Conservation (phyloP, 768 basidiomycete genomes). For the Solioccasus polychromus region DNA sequence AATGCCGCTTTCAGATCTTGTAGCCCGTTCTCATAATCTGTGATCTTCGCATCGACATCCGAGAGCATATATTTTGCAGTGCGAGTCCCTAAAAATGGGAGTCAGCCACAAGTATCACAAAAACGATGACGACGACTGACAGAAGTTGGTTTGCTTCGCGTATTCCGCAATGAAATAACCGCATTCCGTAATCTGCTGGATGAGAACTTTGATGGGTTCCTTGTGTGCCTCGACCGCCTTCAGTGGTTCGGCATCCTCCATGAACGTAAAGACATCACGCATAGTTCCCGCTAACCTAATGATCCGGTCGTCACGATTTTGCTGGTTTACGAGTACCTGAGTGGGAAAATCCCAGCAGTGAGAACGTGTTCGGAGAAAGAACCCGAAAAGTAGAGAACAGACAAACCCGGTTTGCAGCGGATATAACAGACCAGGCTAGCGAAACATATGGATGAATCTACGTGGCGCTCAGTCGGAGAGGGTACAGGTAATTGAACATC, state of each 20-base stretch:
- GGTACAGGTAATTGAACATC: not conserved
- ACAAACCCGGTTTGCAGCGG: conserved; percentile 18
- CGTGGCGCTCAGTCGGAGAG: not conserved
- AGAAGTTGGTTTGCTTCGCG: conserved; percentile 15
- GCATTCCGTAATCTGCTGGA: conserved; percentile 23
- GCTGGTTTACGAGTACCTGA: conserved; percentile 19
- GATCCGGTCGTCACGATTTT: conserved; percentile 12
- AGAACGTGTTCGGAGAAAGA: too few species aligned
- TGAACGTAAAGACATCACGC: conserved; percentile 13
- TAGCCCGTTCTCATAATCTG: conserved; percentile 17
- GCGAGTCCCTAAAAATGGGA: conserved; percentile 8
- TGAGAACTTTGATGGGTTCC: conserved; percentile 6
- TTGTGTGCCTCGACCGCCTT: conserved; percentile 8
- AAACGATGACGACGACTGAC: conserved; percentile 3
- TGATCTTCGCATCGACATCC: conserved; percentile 18
- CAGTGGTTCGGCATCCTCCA: conserved; percentile 8
- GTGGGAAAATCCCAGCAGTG: not conserved
- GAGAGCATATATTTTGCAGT: conserved; percentile 16
- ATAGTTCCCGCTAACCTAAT: conserved; percentile 19
- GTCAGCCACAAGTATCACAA: not conserved
- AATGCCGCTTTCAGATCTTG: conserved; percentile 17
- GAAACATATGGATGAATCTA: conserved; percentile 19
- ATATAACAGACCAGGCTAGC: conserved; percentile 23
- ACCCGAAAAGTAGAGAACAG: not conserved
- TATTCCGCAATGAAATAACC: conserved; percentile 25